A percentile compares a stretch with the other conserved stretches of the same genome.
These are phyloP conservation scores for Ajuga chamaepitys DNA, from an alignment of 257 asterid genomes.

Conservation along the genomic window DNA sequence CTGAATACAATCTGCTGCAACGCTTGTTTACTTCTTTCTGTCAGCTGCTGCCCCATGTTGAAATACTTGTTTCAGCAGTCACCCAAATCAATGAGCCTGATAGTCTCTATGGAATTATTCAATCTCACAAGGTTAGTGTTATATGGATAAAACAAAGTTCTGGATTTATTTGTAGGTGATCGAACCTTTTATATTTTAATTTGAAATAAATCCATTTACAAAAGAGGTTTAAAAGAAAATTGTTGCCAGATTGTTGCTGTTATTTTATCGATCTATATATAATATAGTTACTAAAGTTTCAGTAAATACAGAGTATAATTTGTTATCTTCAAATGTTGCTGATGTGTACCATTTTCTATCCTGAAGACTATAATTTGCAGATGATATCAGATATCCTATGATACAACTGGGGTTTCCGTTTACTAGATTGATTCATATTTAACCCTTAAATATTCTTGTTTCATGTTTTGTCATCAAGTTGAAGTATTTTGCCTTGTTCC, in stretches of 20 bases:
- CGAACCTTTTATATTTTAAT: not conserved
- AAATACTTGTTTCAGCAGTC: conserved; percentile 79
- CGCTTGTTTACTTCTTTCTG: conserved; percentile 20
- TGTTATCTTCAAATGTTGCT: not conserved
- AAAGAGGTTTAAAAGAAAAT: too few relatives aligned
- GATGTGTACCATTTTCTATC: not conserved
- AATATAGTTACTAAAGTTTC: not conserved
- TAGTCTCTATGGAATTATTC: conserved; percentile 91
- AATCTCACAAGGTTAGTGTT: conserved; percentile 78
- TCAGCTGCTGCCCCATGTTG: conserved; percentile 80
- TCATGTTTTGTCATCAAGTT: not conserved
- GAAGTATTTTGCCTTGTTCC: not conserved
- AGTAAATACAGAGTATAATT: not conserved
- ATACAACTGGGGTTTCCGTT: not conserved
- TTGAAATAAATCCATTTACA: too few relatives aligned
- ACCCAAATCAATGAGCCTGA: conserved; percentile 96
- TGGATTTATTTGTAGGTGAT: not conserved
- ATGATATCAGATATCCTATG: not conserved
- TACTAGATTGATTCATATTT: not conserved
- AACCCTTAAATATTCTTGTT: not conserved
- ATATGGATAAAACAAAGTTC: conserved; percentile 1
- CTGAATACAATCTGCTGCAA: not conserved
- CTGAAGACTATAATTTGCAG: not conserved
- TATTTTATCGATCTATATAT: not conserved
- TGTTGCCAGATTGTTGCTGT: too few relatives aligned